Conservation (phyloP, 371 early-diverging fungal species). For the Rhizopus arrhizus region DNA sequence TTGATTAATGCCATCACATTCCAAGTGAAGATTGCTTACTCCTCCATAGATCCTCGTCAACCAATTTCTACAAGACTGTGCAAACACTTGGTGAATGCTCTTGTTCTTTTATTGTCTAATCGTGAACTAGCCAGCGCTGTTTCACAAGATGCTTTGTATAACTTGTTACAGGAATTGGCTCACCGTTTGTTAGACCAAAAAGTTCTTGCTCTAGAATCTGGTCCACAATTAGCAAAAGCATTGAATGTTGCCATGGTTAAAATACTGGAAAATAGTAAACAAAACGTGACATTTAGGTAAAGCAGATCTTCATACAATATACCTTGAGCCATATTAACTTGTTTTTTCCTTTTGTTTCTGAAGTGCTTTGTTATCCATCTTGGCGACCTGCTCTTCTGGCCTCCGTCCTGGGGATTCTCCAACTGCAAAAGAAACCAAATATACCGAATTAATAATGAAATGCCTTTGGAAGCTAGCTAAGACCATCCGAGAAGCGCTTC, state of each 20-base stretch:
- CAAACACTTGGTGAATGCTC: slow-evolving; percentile 76
- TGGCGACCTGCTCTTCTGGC: slow-evolving; percentile 50
- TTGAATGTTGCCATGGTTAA: slow-evolving; percentile 88
- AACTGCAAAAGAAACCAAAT: slow-evolving; percentile 65
- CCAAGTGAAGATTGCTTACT: slow-evolving; percentile 79
- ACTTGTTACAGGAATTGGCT: slow-evolving; percentile 75
- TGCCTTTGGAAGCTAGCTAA: slow-evolving; percentile 95
- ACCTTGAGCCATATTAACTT: not conserved
- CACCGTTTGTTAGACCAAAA: slow-evolving; percentile 77
- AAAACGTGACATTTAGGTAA: slow-evolving; percentile 76
- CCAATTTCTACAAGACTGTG: slow-evolving; percentile 62
- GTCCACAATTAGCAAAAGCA: slow-evolving; percentile 71
- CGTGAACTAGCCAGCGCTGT: slow-evolving; percentile 65
- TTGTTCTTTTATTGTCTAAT: slow-evolving; percentile 77
- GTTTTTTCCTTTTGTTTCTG: not conserved
- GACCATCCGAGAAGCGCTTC: slow-evolving; percentile 70
- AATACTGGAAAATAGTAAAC: slow-evolving; percentile 80
- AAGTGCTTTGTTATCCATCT: slow-evolving; percentile 61
- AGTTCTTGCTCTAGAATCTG: slow-evolving; percentile 64
- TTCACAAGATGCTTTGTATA: slow-evolving; percentile 63
- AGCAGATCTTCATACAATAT: not conserved
- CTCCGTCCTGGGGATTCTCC: slow-evolving; percentile 57
- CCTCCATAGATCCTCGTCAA: slow-evolving; percentile 56
- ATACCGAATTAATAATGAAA: slow-evolving; percentile 91
- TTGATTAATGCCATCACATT: slow-evolving; percentile 77